Evolutionary conservation across 2,329 filamentous ascomycete species (phyloP).

Genomic region (Fusarium vanettenii): DNA sequence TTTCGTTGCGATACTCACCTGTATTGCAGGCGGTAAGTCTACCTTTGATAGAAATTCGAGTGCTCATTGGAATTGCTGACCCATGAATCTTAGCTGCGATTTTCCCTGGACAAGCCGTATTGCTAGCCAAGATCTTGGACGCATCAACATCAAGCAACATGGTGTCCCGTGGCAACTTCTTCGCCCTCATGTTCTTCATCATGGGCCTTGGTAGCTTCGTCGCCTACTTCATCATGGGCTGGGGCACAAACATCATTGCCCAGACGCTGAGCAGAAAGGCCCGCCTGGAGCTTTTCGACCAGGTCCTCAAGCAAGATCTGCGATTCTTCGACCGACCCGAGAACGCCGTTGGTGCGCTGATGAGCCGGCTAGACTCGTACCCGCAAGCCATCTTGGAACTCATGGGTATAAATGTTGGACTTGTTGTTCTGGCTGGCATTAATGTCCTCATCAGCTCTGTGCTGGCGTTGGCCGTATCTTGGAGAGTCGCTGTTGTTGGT

Average conservation of each 20-base stretch:
- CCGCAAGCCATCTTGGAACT: constrained; percentile 53
- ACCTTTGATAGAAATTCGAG: neutral
- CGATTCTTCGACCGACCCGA: constrained; percentile 51
- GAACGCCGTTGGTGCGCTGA: constrained; percentile 49
- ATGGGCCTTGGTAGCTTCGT: constrained; percentile 54
- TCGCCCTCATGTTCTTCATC: constrained; percentile 62
- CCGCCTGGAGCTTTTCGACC: constrained; percentile 8
- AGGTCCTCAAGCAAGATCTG: constrained; percentile 52
- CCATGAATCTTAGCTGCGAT: neutral
- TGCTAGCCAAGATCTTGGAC: neutral
- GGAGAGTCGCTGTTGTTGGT: constrained; percentile 59
- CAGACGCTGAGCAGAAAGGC: neutral
- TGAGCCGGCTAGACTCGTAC: constrained; percentile 50
- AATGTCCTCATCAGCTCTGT: constrained; percentile 44
- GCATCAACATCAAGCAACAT: constrained; percentile 42
- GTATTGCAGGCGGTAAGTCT: neutral
- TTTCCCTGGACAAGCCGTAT: neutral
- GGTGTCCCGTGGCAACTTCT: constrained; percentile 54
- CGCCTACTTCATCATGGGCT: constrained; percentile 46
- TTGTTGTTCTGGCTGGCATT: constrained; percentile 47
- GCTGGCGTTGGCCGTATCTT: constrained; percentile 55
- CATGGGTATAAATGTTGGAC: constrained; percentile 49
- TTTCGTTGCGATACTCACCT: neutral
- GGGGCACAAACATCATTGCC: neutral
- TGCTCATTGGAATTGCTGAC: neutral